Evolutionary conservation across 768 basidiomycete genomes (phyloP), one percentile per base, ranked within the genome.

Genomic region (Harrya chromipes): DNA sequence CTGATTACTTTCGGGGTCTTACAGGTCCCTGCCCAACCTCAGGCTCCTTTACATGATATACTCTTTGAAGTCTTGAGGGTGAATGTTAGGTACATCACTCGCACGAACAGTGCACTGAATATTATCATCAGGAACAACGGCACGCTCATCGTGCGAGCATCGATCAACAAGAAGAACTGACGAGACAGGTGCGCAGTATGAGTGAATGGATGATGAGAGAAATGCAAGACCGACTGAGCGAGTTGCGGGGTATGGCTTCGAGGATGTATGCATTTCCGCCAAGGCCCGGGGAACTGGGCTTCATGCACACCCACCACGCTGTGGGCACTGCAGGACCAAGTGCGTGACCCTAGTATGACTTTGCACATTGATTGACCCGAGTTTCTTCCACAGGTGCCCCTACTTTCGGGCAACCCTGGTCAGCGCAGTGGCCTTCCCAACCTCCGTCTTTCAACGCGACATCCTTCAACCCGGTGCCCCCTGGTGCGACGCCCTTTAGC

Each of bases 121-220:
- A 26, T 27, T 33, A n/a, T 23, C 43, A n/a, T 19, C 43, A 53
- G 52, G 52, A 53, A 16, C 34, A 53, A 37, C 50, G 43, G 13
- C 33, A 10, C 16, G 21, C 34, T n/a, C 52, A 52, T 24, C 43
- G 34, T 7, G 24, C 43, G 8, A 45, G 39, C 31, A 19, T 53
- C 3, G 34, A 53, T 6, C 52, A 53, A 20, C 50, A 52, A 6
- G 38, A 45, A 24, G 50, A 52, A 45, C 26, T 41, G 33, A 45
- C 39, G 16, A 45, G 33, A 26, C 43, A 46, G 11, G 45, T 33
- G 29, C 33, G 26, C 21, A 40, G 21, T 26, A 6, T 41, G 23
- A 45, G 23, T 7, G 50, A 53, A 40, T 53, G 52, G 52, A 21
- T 53, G 5, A 45, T 53, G 50, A 41, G 12, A 33, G 52, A 53